phyloP scores from a whole-genome alignment of 495 filamentous ascomycete species.

The Penicillium simplicissimum region DNA sequence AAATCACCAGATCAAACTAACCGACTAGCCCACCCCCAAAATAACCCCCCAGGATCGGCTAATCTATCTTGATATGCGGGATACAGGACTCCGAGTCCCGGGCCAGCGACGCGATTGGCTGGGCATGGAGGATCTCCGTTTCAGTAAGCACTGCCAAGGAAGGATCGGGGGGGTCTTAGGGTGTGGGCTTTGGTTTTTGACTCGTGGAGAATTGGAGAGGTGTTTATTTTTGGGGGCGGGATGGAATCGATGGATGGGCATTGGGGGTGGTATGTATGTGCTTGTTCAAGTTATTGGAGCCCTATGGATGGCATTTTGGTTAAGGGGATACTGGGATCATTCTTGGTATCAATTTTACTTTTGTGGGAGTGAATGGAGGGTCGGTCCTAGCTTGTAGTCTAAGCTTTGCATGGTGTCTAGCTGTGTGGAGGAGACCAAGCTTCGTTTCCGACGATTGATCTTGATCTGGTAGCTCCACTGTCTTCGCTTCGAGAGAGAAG shows the following conservation, averaged over 20 bases:
- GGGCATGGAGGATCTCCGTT: conserved; percentile 4
- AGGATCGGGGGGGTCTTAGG: not conserved
- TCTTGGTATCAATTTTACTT: too few relatives aligned
- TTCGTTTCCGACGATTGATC: too few relatives aligned
- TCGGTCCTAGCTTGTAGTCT: too few relatives aligned
- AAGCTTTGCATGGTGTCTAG: too few relatives aligned
- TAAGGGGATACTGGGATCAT: too few relatives aligned
- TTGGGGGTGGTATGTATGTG: too few relatives aligned
- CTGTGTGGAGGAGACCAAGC: too few relatives aligned
- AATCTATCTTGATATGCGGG: not conserved
- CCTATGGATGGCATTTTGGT: too few relatives aligned
- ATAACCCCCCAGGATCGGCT: conserved; percentile 3
- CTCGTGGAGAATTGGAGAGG: not conserved
- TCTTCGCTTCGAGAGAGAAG: too few relatives aligned
- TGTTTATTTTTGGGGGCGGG: conserved; percentile 20
- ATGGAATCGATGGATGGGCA: not conserved
- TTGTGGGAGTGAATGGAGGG: too few relatives aligned
- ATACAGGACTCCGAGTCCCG: not conserved
- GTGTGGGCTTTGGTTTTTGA: not conserved
- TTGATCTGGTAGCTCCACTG: too few relatives aligned
- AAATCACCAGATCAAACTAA: not conserved
- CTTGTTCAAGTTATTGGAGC: too few relatives aligned
- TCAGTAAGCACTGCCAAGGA: conserved; percentile 29
- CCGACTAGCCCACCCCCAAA: not conserved
- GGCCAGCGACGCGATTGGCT: conserved; percentile 12